Evolutionary conservation across 192 early-diverging fungal species (phyloP).

Genomic region (Piromyces sp.): DNA sequence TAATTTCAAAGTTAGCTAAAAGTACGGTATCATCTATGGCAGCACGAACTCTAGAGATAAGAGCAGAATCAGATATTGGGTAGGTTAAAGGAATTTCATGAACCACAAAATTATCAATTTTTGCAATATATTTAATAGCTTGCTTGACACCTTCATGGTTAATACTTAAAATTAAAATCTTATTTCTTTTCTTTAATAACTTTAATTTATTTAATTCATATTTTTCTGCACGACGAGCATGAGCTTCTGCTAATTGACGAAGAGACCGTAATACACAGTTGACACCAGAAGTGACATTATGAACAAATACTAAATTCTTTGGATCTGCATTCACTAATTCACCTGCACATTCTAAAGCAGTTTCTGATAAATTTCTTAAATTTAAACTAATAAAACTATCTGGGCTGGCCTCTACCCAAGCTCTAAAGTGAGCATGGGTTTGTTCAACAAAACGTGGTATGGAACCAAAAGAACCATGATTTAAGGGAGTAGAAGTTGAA

Average conservation of each 20-base stretch:
- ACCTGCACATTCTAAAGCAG: conserved; percentile 14
- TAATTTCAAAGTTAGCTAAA: conserved; percentile 31
- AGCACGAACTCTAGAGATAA: conserved; percentile 13
- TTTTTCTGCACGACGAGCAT: background rate
- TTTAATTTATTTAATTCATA: conserved; percentile 5
- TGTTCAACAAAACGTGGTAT: conserved; percentile 8
- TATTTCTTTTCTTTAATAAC: background rate
- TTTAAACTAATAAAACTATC: conserved; percentile 31
- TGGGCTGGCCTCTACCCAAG: conserved; percentile 13
- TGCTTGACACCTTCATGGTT: conserved; percentile 28
- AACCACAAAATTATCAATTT: conserved; percentile 17
- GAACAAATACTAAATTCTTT: conserved; percentile 33
- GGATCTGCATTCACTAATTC: conserved; percentile 23
- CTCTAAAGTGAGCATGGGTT: conserved; percentile 4
- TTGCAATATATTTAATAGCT: conserved; percentile 21
- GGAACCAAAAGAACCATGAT: conserved; percentile 48
- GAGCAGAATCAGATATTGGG: conserved; percentile 13
- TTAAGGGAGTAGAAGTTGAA: conserved; percentile 24
- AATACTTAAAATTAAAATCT: conserved; percentile 34
- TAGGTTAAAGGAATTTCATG: conserved; percentile 21
- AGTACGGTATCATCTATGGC: conserved; percentile 17
- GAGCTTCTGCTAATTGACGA: background rate
- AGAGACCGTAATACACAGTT: conserved; percentile 20
- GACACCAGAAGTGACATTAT: conserved; percentile 33
- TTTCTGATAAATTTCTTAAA: conserved; percentile 8